Evolutionary conservation across 129 eudicot genomes (phyloP).

Genomic region (Lactuca saligna): DNA sequence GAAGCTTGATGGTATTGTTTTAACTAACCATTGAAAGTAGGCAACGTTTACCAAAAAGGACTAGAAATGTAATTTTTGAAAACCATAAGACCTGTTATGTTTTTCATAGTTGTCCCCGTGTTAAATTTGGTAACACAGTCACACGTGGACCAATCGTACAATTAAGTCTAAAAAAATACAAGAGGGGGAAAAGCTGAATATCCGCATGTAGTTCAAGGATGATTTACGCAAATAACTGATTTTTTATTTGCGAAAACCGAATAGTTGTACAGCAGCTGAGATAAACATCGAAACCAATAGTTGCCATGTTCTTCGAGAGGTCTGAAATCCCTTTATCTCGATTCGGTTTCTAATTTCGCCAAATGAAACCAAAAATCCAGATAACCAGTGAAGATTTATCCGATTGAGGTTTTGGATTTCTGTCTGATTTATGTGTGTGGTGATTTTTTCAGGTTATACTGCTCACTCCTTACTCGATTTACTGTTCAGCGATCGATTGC

Average conservation of each 20-base stretch:
- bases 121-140: too few species aligned
- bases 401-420: not conserved
- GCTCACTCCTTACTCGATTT: conserved; percentile 8
- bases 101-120: too few species aligned
- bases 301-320: conserved; percentile 23
- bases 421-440: not conserved
- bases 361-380: conserved; percentile 1
- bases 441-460: conserved; percentile 27
- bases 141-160: too few species aligned
- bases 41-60: too few species aligned
- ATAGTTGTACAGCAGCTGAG: conserved; percentile 22
- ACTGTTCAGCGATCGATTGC: conserved; percentile 17
- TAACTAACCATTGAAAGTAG: too few species aligned
- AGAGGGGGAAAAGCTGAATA: not conserved
- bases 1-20: too few species aligned
- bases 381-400: not conserved
- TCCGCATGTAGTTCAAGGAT: not conserved
- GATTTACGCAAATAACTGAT: not conserved
- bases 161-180: too few species aligned
- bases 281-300: conserved; percentile 24
- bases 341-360: conserved; percentile 12
- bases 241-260: not conserved
- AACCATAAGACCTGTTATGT: too few species aligned
- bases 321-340: conserved; percentile 19
- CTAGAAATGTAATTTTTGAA: too few species aligned